Percentiles rank a stretch among this genome's conserved stretches.
Evolutionary conservation across 345 rosid species (phyloP).

Genomic region (Citrus reticulata): DNA sequence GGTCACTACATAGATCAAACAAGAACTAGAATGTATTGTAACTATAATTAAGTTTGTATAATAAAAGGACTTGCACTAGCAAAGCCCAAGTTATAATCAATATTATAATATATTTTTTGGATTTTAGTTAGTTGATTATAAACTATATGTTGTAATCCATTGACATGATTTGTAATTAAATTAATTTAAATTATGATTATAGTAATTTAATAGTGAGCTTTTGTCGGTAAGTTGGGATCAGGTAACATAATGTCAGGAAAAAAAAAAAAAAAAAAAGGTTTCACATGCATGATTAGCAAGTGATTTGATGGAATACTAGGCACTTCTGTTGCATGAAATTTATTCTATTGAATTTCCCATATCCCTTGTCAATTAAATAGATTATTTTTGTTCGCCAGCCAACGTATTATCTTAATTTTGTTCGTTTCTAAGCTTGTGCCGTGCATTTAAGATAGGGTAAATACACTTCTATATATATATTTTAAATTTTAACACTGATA

Average conservation of each 20-base stretch:
- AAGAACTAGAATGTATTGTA: background rate
- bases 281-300: conserved; percentile 10
- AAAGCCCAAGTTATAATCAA: conserved; percentile 20
- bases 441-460: background rate
- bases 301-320: conserved; percentile 25
- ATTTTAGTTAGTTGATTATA: background rate
- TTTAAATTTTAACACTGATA: no score
- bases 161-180: background rate
- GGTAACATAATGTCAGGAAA: conserved; percentile 22
- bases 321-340: background rate
- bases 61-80: conserved; percentile 45
- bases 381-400: no score
- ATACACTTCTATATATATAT: background rate
- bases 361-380: no score
- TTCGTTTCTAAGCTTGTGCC: no score
- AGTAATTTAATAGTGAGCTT: conserved; percentile 8
- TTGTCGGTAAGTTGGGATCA: conserved; percentile 47
- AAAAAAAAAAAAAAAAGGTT: background rate
- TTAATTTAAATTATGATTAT: background rate
- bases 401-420: no score
- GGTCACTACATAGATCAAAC: conserved; percentile 31
- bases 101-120: background rate
- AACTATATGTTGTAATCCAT: background rate
- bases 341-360: no score
- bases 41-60: conserved; percentile 17